phyloP scores from a whole-genome alignment of 495 filamentous ascomycete genomes.

The Trichoderma reesei region DNA sequence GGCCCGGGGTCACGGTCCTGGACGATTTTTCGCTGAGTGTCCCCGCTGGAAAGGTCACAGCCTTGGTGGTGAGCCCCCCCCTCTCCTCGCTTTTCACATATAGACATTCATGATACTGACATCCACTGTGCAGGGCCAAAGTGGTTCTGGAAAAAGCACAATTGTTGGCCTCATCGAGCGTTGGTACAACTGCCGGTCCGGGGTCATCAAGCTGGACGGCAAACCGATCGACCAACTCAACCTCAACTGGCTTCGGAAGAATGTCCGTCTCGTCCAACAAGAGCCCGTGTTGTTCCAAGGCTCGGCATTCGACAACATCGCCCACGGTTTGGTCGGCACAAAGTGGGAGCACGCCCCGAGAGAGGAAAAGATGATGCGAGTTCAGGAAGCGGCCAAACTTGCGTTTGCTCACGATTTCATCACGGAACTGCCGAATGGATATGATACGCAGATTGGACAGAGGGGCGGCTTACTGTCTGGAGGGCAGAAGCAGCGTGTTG shows the following conservation, averaged over 20 bases:
- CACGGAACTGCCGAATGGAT: conserved; percentile 32
- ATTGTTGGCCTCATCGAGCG: conserved; percentile 71
- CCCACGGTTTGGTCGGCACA: conserved; percentile 37
- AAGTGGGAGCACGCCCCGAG: conserved; percentile 28
- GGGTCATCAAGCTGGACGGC: conserved; percentile 33
- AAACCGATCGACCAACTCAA: conserved; percentile 32
- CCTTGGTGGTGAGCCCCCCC: conserved; percentile 39
- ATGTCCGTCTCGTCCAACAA: conserved; percentile 46
- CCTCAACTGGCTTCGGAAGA: conserved; percentile 40
- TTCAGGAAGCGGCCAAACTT: conserved; percentile 32
- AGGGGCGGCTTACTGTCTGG: conserved; percentile 27
- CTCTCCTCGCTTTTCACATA: background rate
- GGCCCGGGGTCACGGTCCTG: conserved; percentile 41
- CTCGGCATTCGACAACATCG: conserved; percentile 36
- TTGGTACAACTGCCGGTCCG: conserved; percentile 57
- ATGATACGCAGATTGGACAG: conserved; percentile 37
- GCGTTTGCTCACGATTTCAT: conserved; percentile 36
- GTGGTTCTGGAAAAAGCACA: conserved; percentile 66
- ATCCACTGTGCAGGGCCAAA: background rate
- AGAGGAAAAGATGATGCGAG: conserved; percentile 25
- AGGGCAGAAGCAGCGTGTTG: conserved; percentile 49
- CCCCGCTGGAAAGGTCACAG: conserved; percentile 62
- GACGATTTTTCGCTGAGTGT: conserved; percentile 34
- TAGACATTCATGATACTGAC: background rate
- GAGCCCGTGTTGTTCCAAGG: conserved; percentile 31